These are phyloP conservation scores for Diplotaxis tenuifolia DNA, from an alignment of 345 rosid species.

Conservation along the genomic window DNA sequence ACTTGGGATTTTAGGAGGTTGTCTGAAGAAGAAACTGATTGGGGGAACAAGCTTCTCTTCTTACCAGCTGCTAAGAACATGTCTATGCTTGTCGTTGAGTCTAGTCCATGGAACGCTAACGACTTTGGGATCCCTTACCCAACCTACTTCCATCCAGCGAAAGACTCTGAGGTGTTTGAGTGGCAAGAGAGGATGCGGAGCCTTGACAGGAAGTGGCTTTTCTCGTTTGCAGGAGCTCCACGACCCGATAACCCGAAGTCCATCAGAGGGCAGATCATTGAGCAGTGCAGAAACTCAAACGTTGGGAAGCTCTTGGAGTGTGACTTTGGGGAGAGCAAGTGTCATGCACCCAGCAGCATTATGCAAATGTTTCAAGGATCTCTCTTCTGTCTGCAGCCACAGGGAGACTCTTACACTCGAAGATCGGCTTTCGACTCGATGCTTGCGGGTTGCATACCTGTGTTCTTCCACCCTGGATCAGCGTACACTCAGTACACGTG, in stretches of 20 bases:
- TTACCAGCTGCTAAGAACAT: conserved; percentile 84
- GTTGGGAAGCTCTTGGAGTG: conserved; percentile 73
- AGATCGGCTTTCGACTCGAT: conserved; percentile 87
- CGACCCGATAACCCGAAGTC: conserved; percentile 70
- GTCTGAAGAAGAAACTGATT: conserved; percentile 63
- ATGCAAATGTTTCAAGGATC: conserved; percentile 89
- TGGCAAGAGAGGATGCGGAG: conserved; percentile 91
- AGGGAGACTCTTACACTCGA: conserved; percentile 88
- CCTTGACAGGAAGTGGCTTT: conserved; percentile 80
- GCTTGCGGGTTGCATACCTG: conserved; percentile 87
- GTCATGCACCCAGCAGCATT: conserved; percentile 89
- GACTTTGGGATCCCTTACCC: conserved; percentile 91
- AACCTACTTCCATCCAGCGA: conserved; percentile 83
- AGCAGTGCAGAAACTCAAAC: conserved; percentile 60
- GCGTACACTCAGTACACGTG: conserved; percentile 88
- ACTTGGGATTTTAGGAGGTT: conserved; percentile 93
- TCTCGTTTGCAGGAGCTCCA: conserved; percentile 95
- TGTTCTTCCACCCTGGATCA: conserved; percentile 92
- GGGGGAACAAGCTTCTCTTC: conserved; percentile 92
- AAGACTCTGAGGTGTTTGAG: conserved; percentile 66
- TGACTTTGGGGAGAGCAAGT: conserved; percentile 87
- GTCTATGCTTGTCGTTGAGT: conserved; percentile 94
- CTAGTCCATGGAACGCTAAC: conserved; percentile 93
- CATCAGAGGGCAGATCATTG: conserved; percentile 78
- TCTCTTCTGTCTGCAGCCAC: conserved; percentile 83